Evolutionary conservation across 2,329 filamentous ascomycete species (phyloP).

Genomic region (Xylariaceae sp.): DNA sequence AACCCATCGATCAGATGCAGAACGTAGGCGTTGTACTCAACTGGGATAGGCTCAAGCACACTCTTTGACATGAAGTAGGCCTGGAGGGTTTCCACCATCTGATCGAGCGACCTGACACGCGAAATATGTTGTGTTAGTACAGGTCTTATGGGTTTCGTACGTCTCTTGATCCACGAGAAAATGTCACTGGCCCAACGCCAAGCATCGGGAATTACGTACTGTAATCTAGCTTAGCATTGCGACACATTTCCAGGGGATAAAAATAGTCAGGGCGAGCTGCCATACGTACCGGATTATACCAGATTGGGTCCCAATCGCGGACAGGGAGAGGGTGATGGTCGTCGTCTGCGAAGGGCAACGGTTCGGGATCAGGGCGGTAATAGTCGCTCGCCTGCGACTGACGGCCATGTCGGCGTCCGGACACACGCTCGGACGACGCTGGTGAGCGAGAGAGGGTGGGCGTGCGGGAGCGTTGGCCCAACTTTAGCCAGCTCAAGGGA

Average conservation of each 20-base stretch:
- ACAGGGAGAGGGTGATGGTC: slow-evolving; percentile 13
- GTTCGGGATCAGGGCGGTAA: slow-evolving; percentile 14
- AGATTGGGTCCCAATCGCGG: slow-evolving; percentile 28
- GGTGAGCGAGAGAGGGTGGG: slow-evolving; percentile 18
- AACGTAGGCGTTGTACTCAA: slow-evolving; percentile 43
- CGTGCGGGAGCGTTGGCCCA: slow-evolving; percentile 23
- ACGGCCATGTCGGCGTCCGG: background rate
- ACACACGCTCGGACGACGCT: slow-evolving; percentile 10
- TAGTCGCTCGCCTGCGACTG: slow-evolving; percentile 6
- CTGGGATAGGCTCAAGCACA: slow-evolving; percentile 35
- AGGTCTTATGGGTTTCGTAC: no score
- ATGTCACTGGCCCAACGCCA: no score
- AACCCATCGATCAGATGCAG: slow-evolving; percentile 39
- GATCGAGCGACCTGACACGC: slow-evolving; percentile 32
- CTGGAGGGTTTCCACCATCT: slow-evolving; percentile 45
- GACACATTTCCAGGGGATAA: no score
- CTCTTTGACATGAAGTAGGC: slow-evolving; percentile 40
- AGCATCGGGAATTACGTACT: no score
- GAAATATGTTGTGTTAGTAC: background rate
- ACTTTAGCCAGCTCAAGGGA: slow-evolving; percentile 22
- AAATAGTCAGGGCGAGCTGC: no score
- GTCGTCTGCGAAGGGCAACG: background rate
- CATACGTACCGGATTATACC: slow-evolving; percentile 32
- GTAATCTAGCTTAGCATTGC: no score
- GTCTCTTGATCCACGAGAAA: no score